Evolutionary conservation across 257 asterid genomes (phyloP), one percentile per base, ranked within the genome.

Genomic region (Ilex asprella): DNA sequence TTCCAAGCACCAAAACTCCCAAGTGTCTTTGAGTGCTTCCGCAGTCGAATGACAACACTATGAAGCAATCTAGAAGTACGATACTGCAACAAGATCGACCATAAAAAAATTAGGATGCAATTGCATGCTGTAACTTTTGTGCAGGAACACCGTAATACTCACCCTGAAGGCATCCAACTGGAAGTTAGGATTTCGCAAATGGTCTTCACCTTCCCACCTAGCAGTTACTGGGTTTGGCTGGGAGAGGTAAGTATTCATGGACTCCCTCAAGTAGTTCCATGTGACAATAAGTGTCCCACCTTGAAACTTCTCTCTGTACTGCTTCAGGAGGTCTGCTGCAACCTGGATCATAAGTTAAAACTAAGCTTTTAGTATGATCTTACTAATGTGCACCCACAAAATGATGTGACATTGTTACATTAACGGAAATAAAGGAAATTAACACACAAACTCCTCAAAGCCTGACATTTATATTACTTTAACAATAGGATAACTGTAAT

Each of bases 1-100:
- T 93, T 93, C 97, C 99, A 93, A 43, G 96, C 97, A 69, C 99
- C 99, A 74, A 93, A 93, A 70, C 88, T 65, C 56, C 97, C 97
- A 16, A 87, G 94, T 54, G 81, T 79, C 78, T 89, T 93, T 6
- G 96, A 77, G 76, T 93, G 99, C 75, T 89, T 93, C 78, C 79
- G 77, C 52, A 93, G 91, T 58, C 99, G 91, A 59, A 87, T 70
- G 21, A 89, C 96, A 31, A 83, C 95, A 66, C 91, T 93, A 58
- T 93, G 99, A 70, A 89, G 97, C 63, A 93, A 75, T 29, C 97
- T 81, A 16, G 99, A 87, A 27, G 99, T 93, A 49, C 97, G 99
- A 65, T 89, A 87, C 99, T 93, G 89, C 78, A 80, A 43, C 58
- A 68, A 59, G 59, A 74, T 21, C 44, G 56, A 58, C 43, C 10